phyloP scores from a whole-genome alignment of 208 protist species.

The Wallacemonas rigidus region DNA sequence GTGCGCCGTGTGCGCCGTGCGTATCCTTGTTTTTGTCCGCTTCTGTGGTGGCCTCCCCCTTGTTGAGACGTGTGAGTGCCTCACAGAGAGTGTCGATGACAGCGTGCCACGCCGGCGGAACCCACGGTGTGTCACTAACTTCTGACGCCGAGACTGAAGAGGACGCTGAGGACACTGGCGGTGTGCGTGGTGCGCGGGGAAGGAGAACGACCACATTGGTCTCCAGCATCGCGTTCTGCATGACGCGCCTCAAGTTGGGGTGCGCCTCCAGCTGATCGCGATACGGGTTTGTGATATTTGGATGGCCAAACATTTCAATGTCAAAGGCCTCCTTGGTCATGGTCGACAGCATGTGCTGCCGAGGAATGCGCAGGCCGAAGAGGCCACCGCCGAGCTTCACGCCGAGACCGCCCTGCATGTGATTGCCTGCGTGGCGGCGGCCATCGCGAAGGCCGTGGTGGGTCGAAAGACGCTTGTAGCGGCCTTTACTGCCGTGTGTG shows the following conservation, averaged over 20 bases:
- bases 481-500: constrained; percentile 79
- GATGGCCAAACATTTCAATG: constrained; percentile 75
- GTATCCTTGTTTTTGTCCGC: neutral
- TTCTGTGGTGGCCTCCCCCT: neutral
- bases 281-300: constrained; percentile 92
- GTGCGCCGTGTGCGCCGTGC: no score
- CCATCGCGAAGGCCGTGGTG: constrained; percentile 74
- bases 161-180: neutral
- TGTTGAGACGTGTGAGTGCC: neutral
- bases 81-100: constrained; percentile 24
- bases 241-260: constrained; percentile 67
- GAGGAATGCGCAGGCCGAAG: constrained; percentile 85
- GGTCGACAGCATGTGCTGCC: constrained; percentile 75
- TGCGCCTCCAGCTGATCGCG: constrained; percentile 68
- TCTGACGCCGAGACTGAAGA: neutral
- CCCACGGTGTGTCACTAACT: neutral
- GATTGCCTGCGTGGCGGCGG: constrained; percentile 71
- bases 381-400: constrained; percentile 86
- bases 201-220: constrained; percentile 71
- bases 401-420: constrained; percentile 79
- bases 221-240: constrained; percentile 64
- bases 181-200: constrained; percentile 54
- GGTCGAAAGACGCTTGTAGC: constrained; percentile 75
- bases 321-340: constrained; percentile 77
- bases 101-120: constrained; percentile 29